Base-by-base conservation (phyloP, 1,284 basidiomycete genomes). In the Fistulinella staudtii region DNA sequence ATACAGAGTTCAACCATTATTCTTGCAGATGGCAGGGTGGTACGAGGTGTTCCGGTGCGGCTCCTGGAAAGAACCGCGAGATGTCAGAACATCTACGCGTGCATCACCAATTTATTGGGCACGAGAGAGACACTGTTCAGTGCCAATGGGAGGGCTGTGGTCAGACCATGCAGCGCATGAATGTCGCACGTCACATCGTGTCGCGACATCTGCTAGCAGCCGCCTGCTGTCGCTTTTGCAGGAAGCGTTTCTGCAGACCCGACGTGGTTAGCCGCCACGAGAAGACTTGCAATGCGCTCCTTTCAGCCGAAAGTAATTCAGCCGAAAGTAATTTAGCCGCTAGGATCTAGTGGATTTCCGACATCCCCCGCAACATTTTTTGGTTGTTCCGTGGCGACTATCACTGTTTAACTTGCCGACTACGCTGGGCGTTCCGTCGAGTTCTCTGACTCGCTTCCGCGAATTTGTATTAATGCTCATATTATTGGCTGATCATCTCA, bases 191-290 rank as follows among this genome's bases (percentile, higher is more conserved):
- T 1, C 58, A 60, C 28, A 60, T 60, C 3, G 58, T 60, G 10
- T 62, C 59, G 5, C 41, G 61, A 31, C 58, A 60, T 30, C 57
- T 60, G 0, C 52, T 53, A 3, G 61, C 55, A 4, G 46, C 50
- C 3, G 58, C 61, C 15, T 42, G 3, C 7, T 60, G 58, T n/a
- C 58, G 55, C 30, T 47, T 41, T 35, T 60, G 58, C 30, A 35
- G 40, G 8, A 64, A 39, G 36, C 53, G 35, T 13, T 60, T 60
- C 33, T 51, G 61, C 34, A 52, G 58, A 2, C 61, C 61, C 0
- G 58, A 60, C 10, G 61, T 60, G 11, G 61, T 63, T 0, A 34
- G 41, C 13, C 57, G 61, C 2, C 58, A 60, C 42, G 58, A 60
- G 17, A 58, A 41, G 18, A 51, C 55, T 1, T 60, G 58, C 5